Evolutionary conservation across 2,329 filamentous ascomycete genomes (phyloP).

Genomic region (Lachnellula hyalina): DNA sequence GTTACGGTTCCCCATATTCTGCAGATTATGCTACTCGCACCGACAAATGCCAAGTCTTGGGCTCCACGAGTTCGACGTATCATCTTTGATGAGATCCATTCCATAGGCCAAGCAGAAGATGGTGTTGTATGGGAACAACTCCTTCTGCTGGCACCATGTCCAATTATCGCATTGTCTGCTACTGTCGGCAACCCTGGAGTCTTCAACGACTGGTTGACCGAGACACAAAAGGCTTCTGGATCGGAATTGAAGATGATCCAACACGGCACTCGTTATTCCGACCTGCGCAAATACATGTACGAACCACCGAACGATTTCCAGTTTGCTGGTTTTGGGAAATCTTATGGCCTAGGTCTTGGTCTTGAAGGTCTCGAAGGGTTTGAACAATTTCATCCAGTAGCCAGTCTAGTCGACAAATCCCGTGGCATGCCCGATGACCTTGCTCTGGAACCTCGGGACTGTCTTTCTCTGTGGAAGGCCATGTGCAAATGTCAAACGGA

Average conservation of each 20-base stretch:
- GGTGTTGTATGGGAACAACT: conserved; percentile 76
- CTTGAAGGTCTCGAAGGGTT: conserved; percentile 36
- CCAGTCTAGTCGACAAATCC: conserved; percentile 54
- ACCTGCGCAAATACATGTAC: conserved; percentile 71
- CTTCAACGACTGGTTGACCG: conserved; percentile 63
- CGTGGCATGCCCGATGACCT: conserved; percentile 64
- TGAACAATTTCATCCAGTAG: conserved; percentile 56
- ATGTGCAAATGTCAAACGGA: conserved; percentile 54
- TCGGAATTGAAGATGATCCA: conserved; percentile 62
- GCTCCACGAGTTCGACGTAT: conserved; percentile 64
- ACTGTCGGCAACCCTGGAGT: conserved; percentile 71
- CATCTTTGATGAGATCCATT: conserved; percentile 80
- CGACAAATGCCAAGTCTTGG: conserved; percentile 62
- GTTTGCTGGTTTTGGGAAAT: conserved; percentile 31
- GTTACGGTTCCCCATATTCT: conserved; percentile 75
- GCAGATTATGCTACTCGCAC: conserved; percentile 69
- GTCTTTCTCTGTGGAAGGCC: conserved; percentile 57
- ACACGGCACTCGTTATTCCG: conserved; percentile 66
- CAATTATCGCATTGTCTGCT: conserved; percentile 73
- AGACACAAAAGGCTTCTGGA: conserved; percentile 58
- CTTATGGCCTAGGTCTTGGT: conserved; percentile 36
- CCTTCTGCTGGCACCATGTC: conserved; percentile 66
- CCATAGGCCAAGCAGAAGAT: conserved; percentile 70
- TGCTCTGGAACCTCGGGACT: conserved; percentile 66
- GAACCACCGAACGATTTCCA: conserved; percentile 41